Percentiles rank a stretch among this genome's conserved stretches.
phyloP scores from a whole-genome alignment of 2,329 filamentous ascomycete species.

The Ophiobolus disseminans region DNA sequence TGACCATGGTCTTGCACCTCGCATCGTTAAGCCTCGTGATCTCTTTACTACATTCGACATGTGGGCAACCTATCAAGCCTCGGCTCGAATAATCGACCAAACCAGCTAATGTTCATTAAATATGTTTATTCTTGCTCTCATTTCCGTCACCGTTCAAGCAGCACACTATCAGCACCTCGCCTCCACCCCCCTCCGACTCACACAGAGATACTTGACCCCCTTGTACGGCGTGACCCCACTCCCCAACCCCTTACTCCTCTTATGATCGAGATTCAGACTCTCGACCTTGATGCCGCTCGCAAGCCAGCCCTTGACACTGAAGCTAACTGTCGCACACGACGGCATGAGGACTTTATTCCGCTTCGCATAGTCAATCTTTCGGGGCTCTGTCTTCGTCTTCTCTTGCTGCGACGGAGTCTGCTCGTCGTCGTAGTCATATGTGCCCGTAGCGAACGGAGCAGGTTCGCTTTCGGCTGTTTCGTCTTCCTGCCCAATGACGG shows the following conservation, averaged over 20 bases:
- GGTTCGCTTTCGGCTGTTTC: constrained; percentile 42
- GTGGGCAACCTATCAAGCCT: no score
- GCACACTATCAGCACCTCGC: constrained; percentile 30
- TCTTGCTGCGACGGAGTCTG: constrained; percentile 36
- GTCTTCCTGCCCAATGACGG: constrained; percentile 70
- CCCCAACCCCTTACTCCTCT: constrained; percentile 83
- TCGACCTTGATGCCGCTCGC: constrained; percentile 70
- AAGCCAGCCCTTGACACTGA: constrained; percentile 67
- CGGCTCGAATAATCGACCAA: no score
- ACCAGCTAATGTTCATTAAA: background rate
- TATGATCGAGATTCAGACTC: constrained; percentile 68
- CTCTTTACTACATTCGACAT: no score
- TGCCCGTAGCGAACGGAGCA: constrained; percentile 27
- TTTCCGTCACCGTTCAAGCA: background rate
- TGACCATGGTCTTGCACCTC: no score
- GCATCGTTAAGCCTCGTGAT: no score
- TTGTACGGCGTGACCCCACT: constrained; percentile 95
- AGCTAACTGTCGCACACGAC: constrained; percentile 54
- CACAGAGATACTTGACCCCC: constrained; percentile 94
- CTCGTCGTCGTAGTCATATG: constrained; percentile 45
- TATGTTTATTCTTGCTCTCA: background rate
- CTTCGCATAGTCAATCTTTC: constrained; percentile 57
- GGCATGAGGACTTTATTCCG: constrained; percentile 62
- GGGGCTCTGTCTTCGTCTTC: background rate
- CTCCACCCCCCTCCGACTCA: constrained; percentile 64